Base-by-base conservation (phyloP, 2,329 filamentous ascomycete species). In the Fusarium denticulatum region DNA sequence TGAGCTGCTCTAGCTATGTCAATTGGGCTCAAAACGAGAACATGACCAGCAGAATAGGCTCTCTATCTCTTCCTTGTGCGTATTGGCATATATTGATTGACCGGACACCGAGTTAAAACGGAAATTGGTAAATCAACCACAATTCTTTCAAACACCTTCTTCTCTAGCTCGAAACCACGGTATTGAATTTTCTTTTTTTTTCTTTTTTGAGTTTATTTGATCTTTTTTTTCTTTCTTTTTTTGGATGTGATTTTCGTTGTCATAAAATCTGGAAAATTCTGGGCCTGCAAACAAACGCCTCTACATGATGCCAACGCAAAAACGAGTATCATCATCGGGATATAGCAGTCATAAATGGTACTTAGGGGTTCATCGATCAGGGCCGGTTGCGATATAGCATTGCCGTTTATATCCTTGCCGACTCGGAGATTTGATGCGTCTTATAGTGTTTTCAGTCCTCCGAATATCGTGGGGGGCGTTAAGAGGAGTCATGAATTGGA, bases 221-320 rank as follows among this genome's bases (percentile, higher is more conserved):
- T 37, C 34, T 36, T 36, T 36, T 36, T 34, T 36, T 53, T 28
- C 16, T 20, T 46, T 45, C 26, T 12, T 45, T 45, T 49, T 64
- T 14, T 28, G 26, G 32, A 30, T 62, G 30, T 61, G n/a, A 24
- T 72, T 49, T 49, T 56, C 56, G 50, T 46, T 71, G 63, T 71
- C 60, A 59, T 69, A 53, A 47, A 57, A 67, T 66, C 64, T 52
- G 47, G 55, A 39, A 60, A 65, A 52, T 53, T 67, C 57, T 42
- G 45, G 50, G 64, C 65, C 67, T 75, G 63, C 45, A 65, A 76
- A 64, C 52, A 53, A 65, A 76, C 76, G 76, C 72, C 71, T 77
- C 76, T 78, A 78, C 73, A 77, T 71, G 58, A 64, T 76, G 57
- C 69, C 72, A 70, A 72, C 46, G 65, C 65, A 74, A 73, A 66